Conservation (phyloP, 768 basidiomycete species). For the Lentinus brumalis region DNA sequence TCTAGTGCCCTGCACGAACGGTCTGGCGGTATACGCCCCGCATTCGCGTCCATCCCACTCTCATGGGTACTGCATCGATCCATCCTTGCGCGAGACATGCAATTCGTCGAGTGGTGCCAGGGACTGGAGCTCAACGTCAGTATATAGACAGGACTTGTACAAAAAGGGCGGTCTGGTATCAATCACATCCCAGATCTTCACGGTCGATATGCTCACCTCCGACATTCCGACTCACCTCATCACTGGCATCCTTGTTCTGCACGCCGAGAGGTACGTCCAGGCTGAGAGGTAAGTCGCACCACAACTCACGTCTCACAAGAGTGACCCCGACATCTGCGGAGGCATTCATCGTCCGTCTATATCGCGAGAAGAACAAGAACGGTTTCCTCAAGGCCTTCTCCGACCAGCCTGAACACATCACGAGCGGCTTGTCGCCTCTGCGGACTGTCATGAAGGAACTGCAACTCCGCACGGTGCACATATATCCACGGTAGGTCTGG, state of each 20-base stretch:
- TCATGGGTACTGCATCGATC: too few relatives aligned
- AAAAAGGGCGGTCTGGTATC: constrained; percentile 87
- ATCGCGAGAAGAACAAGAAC: constrained; percentile 82
- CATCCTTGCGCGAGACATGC: too few relatives aligned
- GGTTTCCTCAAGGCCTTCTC: constrained; percentile 98
- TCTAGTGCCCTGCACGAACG: background rate
- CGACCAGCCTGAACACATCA: constrained; percentile 95
- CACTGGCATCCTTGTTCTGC: constrained; percentile 86
- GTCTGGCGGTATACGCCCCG: too few relatives aligned
- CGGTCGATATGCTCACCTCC: constrained; percentile 90
- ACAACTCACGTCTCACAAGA: constrained; percentile 40
- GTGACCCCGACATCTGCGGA: constrained; percentile 84
- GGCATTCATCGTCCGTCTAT: constrained; percentile 91
- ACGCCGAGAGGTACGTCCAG: constrained; percentile 77
- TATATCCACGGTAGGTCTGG: constrained; percentile 78
- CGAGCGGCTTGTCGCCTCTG: constrained; percentile 87
- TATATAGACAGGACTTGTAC: constrained; percentile 72
- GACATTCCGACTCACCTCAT: constrained; percentile 86
- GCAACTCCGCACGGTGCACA: constrained; percentile 83
- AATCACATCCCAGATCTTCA: constrained; percentile 90
- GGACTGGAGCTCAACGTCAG: background rate
- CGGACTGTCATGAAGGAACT: constrained; percentile 93
- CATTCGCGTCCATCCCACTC: too few relatives aligned
- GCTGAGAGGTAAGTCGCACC: background rate
- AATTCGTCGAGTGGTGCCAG: too few relatives aligned